Evolutionary conservation across 768 basidiomycete species (phyloP).

Genomic region (Lactarius sp.): DNA sequence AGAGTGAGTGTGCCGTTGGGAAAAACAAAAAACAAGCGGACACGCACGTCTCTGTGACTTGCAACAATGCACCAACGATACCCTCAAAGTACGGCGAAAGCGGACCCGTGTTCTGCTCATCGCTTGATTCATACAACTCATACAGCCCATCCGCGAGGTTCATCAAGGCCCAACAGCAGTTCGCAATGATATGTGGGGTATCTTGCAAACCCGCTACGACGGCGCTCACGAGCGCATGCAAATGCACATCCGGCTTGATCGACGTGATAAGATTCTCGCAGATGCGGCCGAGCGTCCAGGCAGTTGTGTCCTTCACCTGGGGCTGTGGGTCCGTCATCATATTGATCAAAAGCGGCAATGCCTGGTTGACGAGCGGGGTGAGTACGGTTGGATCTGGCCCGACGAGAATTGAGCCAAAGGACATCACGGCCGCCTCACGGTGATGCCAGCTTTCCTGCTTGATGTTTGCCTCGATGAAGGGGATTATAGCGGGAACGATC

Average conservation of each 20-base stretch:
- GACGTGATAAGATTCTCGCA: constrained; percentile 82
- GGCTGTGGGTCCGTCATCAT: constrained; percentile 88
- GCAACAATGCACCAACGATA: constrained; percentile 76
- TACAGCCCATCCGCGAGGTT: constrained; percentile 90
- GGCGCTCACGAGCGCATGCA: constrained; percentile 77
- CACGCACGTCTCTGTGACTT: constrained; percentile 79
- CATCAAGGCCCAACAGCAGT: constrained; percentile 96
- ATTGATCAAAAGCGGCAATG: constrained; percentile 86
- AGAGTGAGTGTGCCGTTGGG: constrained; percentile 16
- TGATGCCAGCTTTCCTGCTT: constrained; percentile 88
- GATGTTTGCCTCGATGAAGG: constrained; percentile 97
- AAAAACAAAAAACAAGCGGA: not conserved
- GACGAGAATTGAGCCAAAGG: constrained; percentile 95
- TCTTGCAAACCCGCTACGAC: constrained; percentile 78
- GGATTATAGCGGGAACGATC: constrained; percentile 90
- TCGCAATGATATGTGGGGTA: constrained; percentile 80
- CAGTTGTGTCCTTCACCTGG: constrained; percentile 94
- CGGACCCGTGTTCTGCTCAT: constrained; percentile 51
- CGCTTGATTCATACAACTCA: constrained; percentile 58
- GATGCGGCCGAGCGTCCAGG: constrained; percentile 96
- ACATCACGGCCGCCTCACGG: constrained; percentile 97
- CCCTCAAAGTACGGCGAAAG: constrained; percentile 88
- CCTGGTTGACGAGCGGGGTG: constrained; percentile 88
- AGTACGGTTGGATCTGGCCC: constrained; percentile 89
- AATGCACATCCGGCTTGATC: constrained; percentile 86